phyloP scores from a whole-genome alignment of 768 basidiomycete species.

The Tulasnella sp. region DNA sequence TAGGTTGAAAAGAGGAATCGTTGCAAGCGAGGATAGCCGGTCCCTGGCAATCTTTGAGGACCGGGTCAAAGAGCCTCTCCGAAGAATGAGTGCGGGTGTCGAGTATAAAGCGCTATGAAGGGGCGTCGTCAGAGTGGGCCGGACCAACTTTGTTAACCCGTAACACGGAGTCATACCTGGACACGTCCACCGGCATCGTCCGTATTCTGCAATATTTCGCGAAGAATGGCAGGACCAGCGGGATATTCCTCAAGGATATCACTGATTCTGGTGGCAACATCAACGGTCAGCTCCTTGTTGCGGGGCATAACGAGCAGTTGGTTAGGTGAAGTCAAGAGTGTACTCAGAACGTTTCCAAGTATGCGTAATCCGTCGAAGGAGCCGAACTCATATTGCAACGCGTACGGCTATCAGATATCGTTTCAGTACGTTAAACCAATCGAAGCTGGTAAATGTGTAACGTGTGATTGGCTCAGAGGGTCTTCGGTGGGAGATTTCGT shows the following conservation, averaged over 20 bases:
- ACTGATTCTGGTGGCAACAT: not conserved
- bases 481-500: too few relatives aligned
- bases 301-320: not conserved
- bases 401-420: too few relatives aligned
- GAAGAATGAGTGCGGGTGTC: not conserved
- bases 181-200: slow-evolving; percentile 1
- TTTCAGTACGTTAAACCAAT: too few relatives aligned
- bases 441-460: too few relatives aligned
- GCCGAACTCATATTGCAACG: too few relatives aligned
- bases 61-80: not conserved
- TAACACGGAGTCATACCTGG: not conserved
- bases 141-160: not conserved
- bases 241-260: slow-evolving; percentile 21
- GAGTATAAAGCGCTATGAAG: not conserved
- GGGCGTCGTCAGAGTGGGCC: not conserved
- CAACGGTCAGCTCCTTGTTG: not conserved
- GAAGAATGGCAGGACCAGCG: slow-evolving; percentile 12
- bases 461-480: too few relatives aligned
- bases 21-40: slow-evolving; percentile 19
- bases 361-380: too few relatives aligned
- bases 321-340: not conserved
- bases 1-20: not conserved
- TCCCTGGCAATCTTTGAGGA: slow-evolving; percentile 17
- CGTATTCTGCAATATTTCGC: slow-evolving; percentile 25
- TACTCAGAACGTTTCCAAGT: too few relatives aligned